Evolutionary conservation across 805 yeast genomes (phyloP), one percentile per base, ranked within the genome.

Genomic region (Ogataea paraovalis): DNA sequence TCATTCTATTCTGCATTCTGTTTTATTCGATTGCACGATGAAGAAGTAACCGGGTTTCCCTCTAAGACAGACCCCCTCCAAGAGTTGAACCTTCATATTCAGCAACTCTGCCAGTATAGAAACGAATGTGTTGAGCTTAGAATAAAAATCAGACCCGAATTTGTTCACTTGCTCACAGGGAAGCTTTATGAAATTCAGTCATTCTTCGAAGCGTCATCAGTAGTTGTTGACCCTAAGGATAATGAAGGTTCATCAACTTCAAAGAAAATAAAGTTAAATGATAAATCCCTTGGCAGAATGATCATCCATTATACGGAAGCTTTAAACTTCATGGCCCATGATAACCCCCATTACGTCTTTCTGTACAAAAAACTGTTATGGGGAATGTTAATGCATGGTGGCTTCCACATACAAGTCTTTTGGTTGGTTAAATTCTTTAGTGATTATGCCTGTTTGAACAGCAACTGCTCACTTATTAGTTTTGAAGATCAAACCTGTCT

Each of bases 321-420:
- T 2, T 41, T 64, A 3, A 52, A 68, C 4, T 45, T 56, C 39
- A 66, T 60, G 47, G 51, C 62, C 1, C 47, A 52, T 1, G 79
- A 74, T 47, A 78, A 76, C 55, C 69, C 75, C 0, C 46, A 59
- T 1, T 55, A 65, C 2, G 43, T 65, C 3, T 38, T 45, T 2
- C 53, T 74, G 4, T 67, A 70, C 42, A 69, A 72, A 39, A 64
- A 68, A 27, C 63, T 78, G 1, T 44, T 75, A 1, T 70, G 74
- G 66, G 75, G 75, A 0, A 49, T 76, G 8, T 36, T 74, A 7
- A 51, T 76, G 39, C 68, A 65, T 47, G 82, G 82, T 14, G 76
- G 74, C 1, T 56, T 70, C 23, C 75, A 73, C 48, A 22, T 75
- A 9, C 69, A 66, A 39, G 58, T 69, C 2, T 51, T 78, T 18